Conservation (phyloP, 139 green algal genomes). For the Eudorina sp. region DNA sequence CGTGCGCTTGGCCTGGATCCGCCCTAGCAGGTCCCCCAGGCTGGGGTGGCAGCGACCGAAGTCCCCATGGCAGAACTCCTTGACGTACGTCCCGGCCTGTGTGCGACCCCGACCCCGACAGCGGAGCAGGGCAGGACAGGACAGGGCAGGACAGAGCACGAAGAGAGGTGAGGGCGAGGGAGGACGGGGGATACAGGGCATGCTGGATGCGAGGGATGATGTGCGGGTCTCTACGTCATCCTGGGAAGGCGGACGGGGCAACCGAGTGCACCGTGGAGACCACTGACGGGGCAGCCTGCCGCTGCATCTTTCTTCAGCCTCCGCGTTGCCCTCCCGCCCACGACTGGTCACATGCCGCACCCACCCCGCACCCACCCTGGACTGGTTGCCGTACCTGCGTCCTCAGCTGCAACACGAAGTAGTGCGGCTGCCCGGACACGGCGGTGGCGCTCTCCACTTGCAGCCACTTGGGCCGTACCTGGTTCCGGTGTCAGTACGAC, state of each 20-base stretch:
- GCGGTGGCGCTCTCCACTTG: conserved; percentile 41
- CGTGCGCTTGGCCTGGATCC: background rate
- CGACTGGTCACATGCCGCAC: too few relatives aligned
- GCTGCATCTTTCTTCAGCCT: too few relatives aligned
- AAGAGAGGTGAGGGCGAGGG: background rate
- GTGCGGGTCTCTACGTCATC: too few relatives aligned
- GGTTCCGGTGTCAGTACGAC: too few relatives aligned
- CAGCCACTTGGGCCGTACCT: conserved; percentile 41
- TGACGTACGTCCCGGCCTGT: conserved; percentile 71
- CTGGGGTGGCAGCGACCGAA: conserved; percentile 81
- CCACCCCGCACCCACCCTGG: background rate
- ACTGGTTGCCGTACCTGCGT: conserved; percentile 62
- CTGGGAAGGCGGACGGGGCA: too few relatives aligned
- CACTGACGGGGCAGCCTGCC: too few relatives aligned
- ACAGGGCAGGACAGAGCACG: too few relatives aligned
- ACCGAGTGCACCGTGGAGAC: too few relatives aligned
- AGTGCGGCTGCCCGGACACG: conserved; percentile 54
- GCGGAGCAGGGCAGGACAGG: too few relatives aligned
- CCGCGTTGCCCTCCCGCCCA: too few relatives aligned
- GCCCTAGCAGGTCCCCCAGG: conserved; percentile 69
- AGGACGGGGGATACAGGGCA: background rate
- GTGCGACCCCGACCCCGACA: too few relatives aligned
- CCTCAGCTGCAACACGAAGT: conserved; percentile 78
- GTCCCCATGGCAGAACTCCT: conserved; percentile 95
- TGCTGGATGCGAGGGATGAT: too few relatives aligned